Evolutionary conservation across 169 alveolate species (phyloP).

Genomic region (Cryptosporidium sp.): DNA sequence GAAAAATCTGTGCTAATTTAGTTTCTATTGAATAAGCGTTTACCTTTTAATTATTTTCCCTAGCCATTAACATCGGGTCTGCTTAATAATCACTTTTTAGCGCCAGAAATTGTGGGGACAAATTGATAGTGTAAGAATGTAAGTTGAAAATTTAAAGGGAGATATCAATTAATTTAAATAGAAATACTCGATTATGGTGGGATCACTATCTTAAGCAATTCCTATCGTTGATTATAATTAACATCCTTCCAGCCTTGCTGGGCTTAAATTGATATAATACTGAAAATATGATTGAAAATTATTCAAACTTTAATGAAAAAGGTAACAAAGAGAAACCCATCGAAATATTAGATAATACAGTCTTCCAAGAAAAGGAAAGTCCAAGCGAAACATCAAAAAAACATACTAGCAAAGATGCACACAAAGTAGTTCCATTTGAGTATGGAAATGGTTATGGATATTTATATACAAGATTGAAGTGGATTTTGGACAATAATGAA

Average conservation of each 20-base stretch:
- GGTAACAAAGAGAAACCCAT: not conserved
- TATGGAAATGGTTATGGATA: constrained; percentile 48
- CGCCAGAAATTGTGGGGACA: not conserved
- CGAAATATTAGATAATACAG: not conserved
- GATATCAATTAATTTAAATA: not conserved
- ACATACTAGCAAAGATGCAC: not conserved
- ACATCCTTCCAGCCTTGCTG: not conserved
- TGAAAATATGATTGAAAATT: not conserved
- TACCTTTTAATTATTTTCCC: not conserved
- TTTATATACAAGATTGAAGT: constrained; percentile 37
- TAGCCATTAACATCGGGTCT: not conserved
- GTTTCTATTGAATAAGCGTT: not conserved
- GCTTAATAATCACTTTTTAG: not conserved
- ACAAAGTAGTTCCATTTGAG: constrained; percentile 15
- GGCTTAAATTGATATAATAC: not conserved
- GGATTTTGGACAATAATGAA: constrained; percentile 21
- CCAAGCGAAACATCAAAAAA: not conserved
- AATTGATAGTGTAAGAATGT: not conserved
- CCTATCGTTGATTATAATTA: not conserved
- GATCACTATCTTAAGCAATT: not conserved
- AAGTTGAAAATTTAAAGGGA: not conserved
- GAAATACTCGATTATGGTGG: not conserved
- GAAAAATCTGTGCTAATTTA: not conserved
- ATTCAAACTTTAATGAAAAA: not conserved
- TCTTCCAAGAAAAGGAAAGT: not conserved